A percentile compares a stretch with the other conserved stretches of the same genome.
phyloP scores from a whole-genome alignment of 495 filamentous ascomycete species.

The Hyaloscypha finlandica region DNA sequence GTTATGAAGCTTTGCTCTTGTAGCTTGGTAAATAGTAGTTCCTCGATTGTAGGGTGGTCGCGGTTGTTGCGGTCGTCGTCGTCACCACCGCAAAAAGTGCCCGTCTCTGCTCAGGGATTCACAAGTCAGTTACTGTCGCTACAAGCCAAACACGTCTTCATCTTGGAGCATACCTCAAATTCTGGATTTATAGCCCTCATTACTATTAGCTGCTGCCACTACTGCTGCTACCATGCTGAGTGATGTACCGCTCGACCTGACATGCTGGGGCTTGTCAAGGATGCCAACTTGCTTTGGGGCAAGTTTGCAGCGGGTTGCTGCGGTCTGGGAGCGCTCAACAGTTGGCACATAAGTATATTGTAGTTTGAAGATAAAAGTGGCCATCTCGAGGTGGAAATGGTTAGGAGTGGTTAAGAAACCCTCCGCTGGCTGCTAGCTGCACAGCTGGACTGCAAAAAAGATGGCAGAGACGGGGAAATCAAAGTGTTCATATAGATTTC shows the following conservation, averaged over 20 bases:
- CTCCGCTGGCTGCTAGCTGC: too few species aligned
- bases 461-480: too few species aligned
- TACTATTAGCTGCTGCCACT: not conserved
- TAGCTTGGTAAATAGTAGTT: too few species aligned
- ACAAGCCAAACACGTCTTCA: slow-evolving; percentile 21
- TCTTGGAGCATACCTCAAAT: slow-evolving; percentile 20
- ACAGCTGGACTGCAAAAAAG: too few species aligned
- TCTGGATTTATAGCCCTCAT: slow-evolving; percentile 1
- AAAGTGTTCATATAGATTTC: too few species aligned
- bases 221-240: slow-evolving; percentile 13
- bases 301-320: slow-evolving; percentile 14
- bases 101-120: slow-evolving; percentile 4
- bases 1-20: slow-evolving; percentile 8
- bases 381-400: slow-evolving; percentile 4
- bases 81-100: slow-evolving; percentile 6
- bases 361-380: slow-evolving; percentile 18
- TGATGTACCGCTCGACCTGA: slow-evolving; percentile 7
- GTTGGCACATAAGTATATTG: slow-evolving; percentile 18
- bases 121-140: slow-evolving; percentile 17
- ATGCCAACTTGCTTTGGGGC: slow-evolving; percentile 16
- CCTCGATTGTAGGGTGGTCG: slow-evolving; percentile 6
- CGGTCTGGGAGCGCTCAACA: slow-evolving; percentile 11
- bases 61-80: not conserved
- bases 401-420: too few species aligned
- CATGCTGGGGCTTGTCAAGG: slow-evolving; percentile 10